Evolutionary conservation across 441 rosid genomes (phyloP).

Genomic region (Euphorbia celastroides): DNA sequence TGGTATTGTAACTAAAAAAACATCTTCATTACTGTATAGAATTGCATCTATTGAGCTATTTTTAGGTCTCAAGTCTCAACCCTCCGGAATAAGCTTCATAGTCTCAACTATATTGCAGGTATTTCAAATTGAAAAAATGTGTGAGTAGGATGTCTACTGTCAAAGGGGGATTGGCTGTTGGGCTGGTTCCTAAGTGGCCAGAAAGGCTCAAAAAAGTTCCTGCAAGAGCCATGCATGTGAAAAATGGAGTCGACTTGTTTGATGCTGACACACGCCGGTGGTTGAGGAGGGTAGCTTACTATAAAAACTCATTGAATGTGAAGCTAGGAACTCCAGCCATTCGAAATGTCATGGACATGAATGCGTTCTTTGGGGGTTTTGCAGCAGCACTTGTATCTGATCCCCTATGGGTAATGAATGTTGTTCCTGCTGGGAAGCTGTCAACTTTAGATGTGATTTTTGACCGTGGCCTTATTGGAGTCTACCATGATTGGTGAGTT

Average conservation of each 20-base stretch:
- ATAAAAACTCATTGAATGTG: slow-evolving; percentile 61
- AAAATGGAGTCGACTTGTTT: slow-evolving; percentile 80
- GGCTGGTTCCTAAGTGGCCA: slow-evolving; percentile 71
- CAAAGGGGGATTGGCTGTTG: slow-evolving; percentile 59
- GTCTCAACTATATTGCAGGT: slow-evolving; percentile 43
- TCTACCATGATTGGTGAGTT: slow-evolving; percentile 92
- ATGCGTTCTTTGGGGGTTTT: slow-evolving; percentile 90
- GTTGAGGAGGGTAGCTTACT: slow-evolving; percentile 81
- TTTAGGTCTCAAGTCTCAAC: slow-evolving; percentile 4
- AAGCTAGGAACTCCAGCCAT: slow-evolving; percentile 66
- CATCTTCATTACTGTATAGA: neutral
- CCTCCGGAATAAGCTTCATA: neutral
- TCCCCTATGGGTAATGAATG: slow-evolving; percentile 95
- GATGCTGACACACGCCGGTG: slow-evolving; percentile 87
- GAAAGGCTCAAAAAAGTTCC: slow-evolving; percentile 67
- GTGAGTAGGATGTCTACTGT: slow-evolving; percentile 58
- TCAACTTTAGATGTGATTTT: slow-evolving; percentile 69
- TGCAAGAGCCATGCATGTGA: slow-evolving; percentile 57
- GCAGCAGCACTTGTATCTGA: slow-evolving; percentile 76
- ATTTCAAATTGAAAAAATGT: slow-evolving; percentile 68
- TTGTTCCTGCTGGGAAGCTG: slow-evolving; percentile 78
- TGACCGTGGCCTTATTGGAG: slow-evolving; percentile 92
- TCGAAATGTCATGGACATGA: slow-evolving; percentile 94
- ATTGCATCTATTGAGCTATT: neutral
- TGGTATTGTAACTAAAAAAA: slow-evolving; percentile 42